These are phyloP conservation scores for Spencermartinsiella ligniputridi DNA, from an alignment of 1,139 yeast species.

Conservation along the genomic window DNA sequence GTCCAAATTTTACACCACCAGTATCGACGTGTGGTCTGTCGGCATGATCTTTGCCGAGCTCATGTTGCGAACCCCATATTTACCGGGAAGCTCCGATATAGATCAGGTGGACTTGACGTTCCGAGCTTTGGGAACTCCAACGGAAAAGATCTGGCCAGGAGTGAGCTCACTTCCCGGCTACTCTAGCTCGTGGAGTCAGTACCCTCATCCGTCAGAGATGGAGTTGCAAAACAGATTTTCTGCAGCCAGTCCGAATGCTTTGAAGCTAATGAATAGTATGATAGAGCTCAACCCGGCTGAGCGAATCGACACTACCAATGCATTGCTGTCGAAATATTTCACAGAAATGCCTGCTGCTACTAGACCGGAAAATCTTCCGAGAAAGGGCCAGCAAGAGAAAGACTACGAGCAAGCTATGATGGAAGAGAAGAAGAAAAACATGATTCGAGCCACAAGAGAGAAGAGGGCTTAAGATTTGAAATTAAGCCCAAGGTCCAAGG, in stretches of 20 bases:
- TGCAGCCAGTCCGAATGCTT: slow-evolving; percentile 86
- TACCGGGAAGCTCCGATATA: slow-evolving; percentile 86
- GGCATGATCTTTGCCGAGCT: slow-evolving; percentile 96
- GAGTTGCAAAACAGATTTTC: slow-evolving; percentile 81
- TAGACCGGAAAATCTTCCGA: slow-evolving; percentile 64
- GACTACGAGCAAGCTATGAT: slow-evolving; percentile 21
- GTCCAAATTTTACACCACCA: slow-evolving; percentile 81
- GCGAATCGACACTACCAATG: slow-evolving; percentile 63
- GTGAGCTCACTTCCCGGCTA: slow-evolving; percentile 76
- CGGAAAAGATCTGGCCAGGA: slow-evolving; percentile 89
- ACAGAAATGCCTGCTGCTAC: slow-evolving; percentile 75
- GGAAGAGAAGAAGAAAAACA: slow-evolving; percentile 22
- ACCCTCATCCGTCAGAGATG: slow-evolving; percentile 79
- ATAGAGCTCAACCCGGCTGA: slow-evolving; percentile 73
- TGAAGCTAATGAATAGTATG: slow-evolving; percentile 71
- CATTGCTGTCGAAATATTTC: slow-evolving; percentile 66
- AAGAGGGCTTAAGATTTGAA: too few relatives aligned
- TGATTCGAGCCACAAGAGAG: slow-evolving; percentile 21
- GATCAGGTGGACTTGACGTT: slow-evolving; percentile 91
- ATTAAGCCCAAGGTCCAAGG: too few relatives aligned
- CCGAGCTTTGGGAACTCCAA: slow-evolving; percentile 93
- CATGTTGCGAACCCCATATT: slow-evolving; percentile 89
- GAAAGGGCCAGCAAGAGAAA: slow-evolving; percentile 30
- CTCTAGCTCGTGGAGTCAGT: slow-evolving; percentile 35
- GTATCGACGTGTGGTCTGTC: slow-evolving; percentile 90